Evolutionary conservation across 441 rosid genomes (phyloP).

Genomic region (Gossypium aridum): DNA sequence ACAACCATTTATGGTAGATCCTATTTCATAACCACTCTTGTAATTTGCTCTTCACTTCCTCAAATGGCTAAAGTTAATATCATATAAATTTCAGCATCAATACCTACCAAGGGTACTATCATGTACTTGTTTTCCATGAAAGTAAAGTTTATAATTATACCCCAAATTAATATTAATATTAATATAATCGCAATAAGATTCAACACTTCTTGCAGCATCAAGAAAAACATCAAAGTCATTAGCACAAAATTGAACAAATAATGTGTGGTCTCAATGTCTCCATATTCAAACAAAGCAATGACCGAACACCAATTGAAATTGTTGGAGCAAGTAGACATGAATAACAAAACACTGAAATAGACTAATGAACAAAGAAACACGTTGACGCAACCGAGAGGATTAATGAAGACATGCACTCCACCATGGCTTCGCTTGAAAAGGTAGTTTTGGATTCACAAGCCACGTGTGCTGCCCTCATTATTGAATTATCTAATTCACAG

Average conservation of each 20-base stretch:
- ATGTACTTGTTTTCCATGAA: neutral
- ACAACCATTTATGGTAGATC: neutral
- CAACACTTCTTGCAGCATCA: slow-evolving; percentile 75
- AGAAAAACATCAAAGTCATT: slow-evolving; percentile 73
- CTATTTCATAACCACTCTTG: neutral
- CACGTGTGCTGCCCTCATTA: slow-evolving; percentile 47
- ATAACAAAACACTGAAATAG: too few species aligned
- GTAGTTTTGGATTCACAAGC: slow-evolving; percentile 52
- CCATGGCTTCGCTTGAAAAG: slow-evolving; percentile 68
- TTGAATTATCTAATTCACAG: slow-evolving; percentile 32
- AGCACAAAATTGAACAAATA: slow-evolving; percentile 94
- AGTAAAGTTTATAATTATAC: slow-evolving; percentile 24
- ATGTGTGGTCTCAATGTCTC: slow-evolving; percentile 48
- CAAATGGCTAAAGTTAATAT: neutral
- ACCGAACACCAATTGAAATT: too few species aligned
- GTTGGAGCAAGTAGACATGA: too few species aligned
- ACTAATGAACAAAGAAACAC: too few species aligned
- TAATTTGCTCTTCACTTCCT: neutral
- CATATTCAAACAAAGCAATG: too few species aligned
- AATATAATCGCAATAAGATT: slow-evolving; percentile 70
- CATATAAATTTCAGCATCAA: neutral
- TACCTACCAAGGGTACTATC: neutral
- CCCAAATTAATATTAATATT: slow-evolving; percentile 87
- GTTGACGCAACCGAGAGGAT: neutral
- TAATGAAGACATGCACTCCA: slow-evolving; percentile 25